phyloP scores from a whole-genome alignment of 495 filamentous ascomycete genomes.

The Penicillium desertorum region DNA sequence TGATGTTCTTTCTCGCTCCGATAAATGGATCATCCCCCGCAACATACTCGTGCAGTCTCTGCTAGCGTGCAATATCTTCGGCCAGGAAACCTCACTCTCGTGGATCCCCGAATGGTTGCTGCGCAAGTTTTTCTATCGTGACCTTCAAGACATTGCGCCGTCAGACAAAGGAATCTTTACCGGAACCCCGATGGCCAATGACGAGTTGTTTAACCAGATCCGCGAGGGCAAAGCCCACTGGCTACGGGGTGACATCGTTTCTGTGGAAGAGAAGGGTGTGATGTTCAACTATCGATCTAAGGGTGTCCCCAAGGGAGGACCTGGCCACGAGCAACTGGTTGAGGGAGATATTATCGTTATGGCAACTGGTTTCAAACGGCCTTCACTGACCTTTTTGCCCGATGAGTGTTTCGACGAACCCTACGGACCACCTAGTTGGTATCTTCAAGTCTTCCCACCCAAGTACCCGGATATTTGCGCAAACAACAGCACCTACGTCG shows the following conservation, averaged over 20 bases:
- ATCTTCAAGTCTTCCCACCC: constrained; percentile 76
- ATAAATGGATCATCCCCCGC: constrained; percentile 89
- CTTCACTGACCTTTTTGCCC: constrained; percentile 70
- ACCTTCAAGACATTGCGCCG: constrained; percentile 75
- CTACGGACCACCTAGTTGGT: constrained; percentile 83
- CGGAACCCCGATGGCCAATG: constrained; percentile 82
- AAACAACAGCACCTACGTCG: constrained; percentile 83
- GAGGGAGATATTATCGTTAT: constrained; percentile 76
- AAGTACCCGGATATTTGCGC: constrained; percentile 62
- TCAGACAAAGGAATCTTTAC: constrained; percentile 67
- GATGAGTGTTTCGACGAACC: constrained; percentile 65
- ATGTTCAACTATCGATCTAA: constrained; percentile 66
- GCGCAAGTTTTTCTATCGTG: constrained; percentile 79
- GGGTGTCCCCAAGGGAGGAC: constrained; percentile 71
- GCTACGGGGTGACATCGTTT: constrained; percentile 75
- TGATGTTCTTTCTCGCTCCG: constrained; percentile 71
- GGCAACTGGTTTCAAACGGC: constrained; percentile 79
- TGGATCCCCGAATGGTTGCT: constrained; percentile 77
- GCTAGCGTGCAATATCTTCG: constrained; percentile 75
- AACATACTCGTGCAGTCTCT: constrained; percentile 72
- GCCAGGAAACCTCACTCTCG: constrained; percentile 69
- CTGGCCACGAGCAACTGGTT: constrained; percentile 61
- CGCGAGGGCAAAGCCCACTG: constrained; percentile 73
- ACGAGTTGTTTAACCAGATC: constrained; percentile 73
- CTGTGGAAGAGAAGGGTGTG: constrained; percentile 63